Base-by-base conservation (phyloP, 805 yeast species). In the Kockiozyma suomiensis region DNA sequence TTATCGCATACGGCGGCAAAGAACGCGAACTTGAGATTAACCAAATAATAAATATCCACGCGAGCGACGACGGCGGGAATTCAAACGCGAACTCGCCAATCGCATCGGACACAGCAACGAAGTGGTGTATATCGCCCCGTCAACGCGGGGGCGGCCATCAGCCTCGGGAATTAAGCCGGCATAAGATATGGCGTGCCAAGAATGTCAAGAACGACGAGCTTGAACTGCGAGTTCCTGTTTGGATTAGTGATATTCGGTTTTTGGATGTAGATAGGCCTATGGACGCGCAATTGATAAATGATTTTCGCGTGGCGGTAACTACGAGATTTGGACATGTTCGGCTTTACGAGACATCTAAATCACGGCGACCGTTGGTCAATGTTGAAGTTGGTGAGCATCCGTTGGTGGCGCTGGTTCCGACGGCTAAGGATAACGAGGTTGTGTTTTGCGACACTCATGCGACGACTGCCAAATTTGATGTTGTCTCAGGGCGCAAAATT, bases 1-100 rank as follows among this genome's bases (percentile, higher is more conserved):
- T 85, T 1, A 83, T 88, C 73, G 96, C 94, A 0, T 82, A 78
- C 68, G 97, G 97, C 37, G 99, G 98, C 30, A 83, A 89, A 69
- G 96, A 91, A 67, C 84, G 84, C 60, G 92, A 89, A 70, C 74
- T 88, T 4, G 82, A 81, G 71, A 46, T 61, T 17, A 58, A 47
- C 37, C 28, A 40, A 32, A 32, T 61, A n/a, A 49, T 42, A 17
- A 61, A 61, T 41, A 12, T 61, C 4, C 52, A 41, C 19, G 47
- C 10, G 17, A 47, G 8, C 41, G 37, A 38, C 12, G 49, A 32
- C 33, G 17, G 4, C 10, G 25, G 42, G 4, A 42, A 28, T 15
- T 6, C 41, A 4, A 46, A 48, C 32, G 41, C 42, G 33, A 28
- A 13, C 12, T 8, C 13, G 25, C 41, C 15, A 49, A 41, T 6